Conservation (phyloP, 1,139 yeast genomes). For the Diutina pseudorugosa region DNA sequence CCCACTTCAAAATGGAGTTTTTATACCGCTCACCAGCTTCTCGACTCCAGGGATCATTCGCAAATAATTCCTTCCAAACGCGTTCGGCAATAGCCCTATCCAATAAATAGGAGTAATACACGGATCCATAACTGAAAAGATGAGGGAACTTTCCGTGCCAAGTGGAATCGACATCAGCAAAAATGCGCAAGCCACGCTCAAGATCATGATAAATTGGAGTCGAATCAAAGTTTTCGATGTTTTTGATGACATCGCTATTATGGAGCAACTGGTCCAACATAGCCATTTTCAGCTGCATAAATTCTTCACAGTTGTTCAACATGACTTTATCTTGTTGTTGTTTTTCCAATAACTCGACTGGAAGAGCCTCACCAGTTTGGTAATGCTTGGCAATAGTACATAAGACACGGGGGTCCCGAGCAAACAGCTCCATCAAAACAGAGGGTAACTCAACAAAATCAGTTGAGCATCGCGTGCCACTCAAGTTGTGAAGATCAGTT, state of each 20-base stretch:
- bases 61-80: constrained; percentile 68
- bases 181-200: constrained; percentile 42
- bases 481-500: constrained; percentile 78
- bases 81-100: constrained; percentile 90
- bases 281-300: constrained; percentile 85
- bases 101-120: constrained; percentile 81
- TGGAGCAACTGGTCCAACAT: constrained; percentile 76
- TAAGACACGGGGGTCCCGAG: constrained; percentile 69
- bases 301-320: constrained; percentile 62
- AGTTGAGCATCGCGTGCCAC: constrained; percentile 92
- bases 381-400: constrained; percentile 65
- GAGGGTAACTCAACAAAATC: constrained; percentile 97
- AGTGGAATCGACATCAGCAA: constrained; percentile 53
- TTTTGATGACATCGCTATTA: constrained; percentile 25
- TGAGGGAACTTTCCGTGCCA: constrained; percentile 97
- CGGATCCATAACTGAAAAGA: constrained; percentile 85
- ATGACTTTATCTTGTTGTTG: constrained; percentile 42
- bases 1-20: constrained; percentile 72
- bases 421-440: constrained; percentile 87
- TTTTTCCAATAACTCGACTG: constrained; percentile 23
- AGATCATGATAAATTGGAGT: constrained; percentile 52
- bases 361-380: constrained; percentile 52
- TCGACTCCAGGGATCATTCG: constrained; percentile 55
- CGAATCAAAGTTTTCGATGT: constrained; percentile 28
- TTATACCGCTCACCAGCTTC: constrained; percentile 67